Evolutionary conservation across 2,329 filamentous ascomycete species (phyloP), one percentile per base, ranked within the genome.

Genomic region (Penicillium sclerotigenum): DNA sequence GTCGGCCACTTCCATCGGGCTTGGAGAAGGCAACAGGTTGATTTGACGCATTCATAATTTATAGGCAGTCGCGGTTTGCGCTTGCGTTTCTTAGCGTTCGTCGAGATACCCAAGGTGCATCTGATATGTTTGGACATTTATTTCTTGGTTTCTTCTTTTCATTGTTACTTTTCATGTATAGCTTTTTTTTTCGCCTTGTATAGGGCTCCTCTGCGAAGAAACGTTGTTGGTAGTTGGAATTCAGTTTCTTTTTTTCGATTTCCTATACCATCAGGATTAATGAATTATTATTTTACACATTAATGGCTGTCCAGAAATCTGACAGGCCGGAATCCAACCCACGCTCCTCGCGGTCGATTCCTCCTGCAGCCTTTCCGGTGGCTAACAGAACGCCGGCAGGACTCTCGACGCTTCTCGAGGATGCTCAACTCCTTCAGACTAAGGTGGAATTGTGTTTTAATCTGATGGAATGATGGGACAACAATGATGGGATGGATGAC

Each of bases 241-340:
- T 26, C 7, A 94, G 22, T 33, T 41, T 14, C 10, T 11, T 13
- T 33, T 33, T 42, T 6, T 42, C 20, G 4, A 14, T 31, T 31
- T 18, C 10, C 4, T 5, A 29, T 43, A 14, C 3, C 24, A 20
- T n/a, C 9, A n/a, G 2, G 14, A 22, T 34, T 24, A 10, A 33
- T 33, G 20, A 24, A 22, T 33, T 31, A 4, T 22, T 22, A 4
- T 20, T 16, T 22, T 22, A 22, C 28, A 24, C 14, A n/a, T 7
- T 11, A 1, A n/a, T 28, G 9, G 16, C 24, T 3, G 16, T 3
- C 13, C n/a, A n/a, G n/a, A n/a, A n/a, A n/a, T n/a, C n/a, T n/a
- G n/a, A n/a, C n/a, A n/a, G n/a, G n/a, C n/a, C n/a, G n/a, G n/a
- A n/a, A n/a, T n/a, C n/a, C n/a, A n/a, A n/a, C n/a, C n/a, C n/a